Base-by-base conservation (phyloP, 768 basidiomycete genomes). In the Xanthoconium stramineum region DNA sequence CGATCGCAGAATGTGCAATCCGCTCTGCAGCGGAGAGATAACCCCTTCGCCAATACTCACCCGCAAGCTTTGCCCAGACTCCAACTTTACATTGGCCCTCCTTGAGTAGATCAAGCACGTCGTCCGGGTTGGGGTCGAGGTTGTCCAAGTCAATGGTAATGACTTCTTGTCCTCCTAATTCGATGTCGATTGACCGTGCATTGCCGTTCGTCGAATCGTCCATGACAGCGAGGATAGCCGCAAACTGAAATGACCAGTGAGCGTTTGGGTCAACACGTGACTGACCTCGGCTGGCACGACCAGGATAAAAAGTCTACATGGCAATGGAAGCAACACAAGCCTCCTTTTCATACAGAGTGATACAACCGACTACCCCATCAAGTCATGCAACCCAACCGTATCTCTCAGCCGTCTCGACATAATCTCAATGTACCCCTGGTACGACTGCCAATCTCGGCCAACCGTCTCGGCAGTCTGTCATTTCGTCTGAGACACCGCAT, bases 101-200 rank as follows among this genome's bases (percentile, higher is more conserved):
- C 55, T 79, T 81, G 47, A 94, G 69, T 5, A 94, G 70, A 62
- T 88, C 85, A 47, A 89, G 74, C 3, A 92, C 83, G 57, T 90
- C 87, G 58, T 87, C 84, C 8, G 87, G 84, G 64, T 83, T 85
- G 5, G 85, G 84, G 70, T 91, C 89, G 49, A 98, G 85, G 63
- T 87, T 77, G 75, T 91, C 89, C 38, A 98, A 81, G 76, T 96
- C 91, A 56, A 98, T 86, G 20, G 90, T 89, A 56, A 95, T 89
- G 66, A 91, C 83, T 73, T 95, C 94, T 71, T 89, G 87, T 8
- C 86, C 83, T 37, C 86, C 86, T 6, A 91, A 78, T 65, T 91
- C 89, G 62, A 92, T 89, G 70, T 89, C 86, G 48, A 89, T 79
- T 6, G 84, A 74, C 49, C 75, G 62, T 35, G 62, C 66, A 8